These are phyloP conservation scores for Talaromyces wortmannii DNA, from an alignment of 495 filamentous ascomycete genomes.

Conservation along the genomic window DNA sequence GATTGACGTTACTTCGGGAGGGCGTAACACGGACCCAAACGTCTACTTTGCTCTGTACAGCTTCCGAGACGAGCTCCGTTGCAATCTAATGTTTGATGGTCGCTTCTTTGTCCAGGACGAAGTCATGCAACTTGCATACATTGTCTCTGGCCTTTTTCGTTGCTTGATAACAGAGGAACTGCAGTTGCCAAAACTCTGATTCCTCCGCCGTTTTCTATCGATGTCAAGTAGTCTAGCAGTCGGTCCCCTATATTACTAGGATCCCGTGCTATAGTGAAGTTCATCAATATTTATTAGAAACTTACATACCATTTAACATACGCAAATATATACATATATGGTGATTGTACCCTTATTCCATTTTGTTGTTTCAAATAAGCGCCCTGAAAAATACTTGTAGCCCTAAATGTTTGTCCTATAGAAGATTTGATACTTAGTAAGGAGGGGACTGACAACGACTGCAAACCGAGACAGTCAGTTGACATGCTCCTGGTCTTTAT, in stretches of 20 bases:
- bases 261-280: not conserved
- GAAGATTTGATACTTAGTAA: not conserved
- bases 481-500: not conserved
- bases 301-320: no score
- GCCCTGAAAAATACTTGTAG: not conserved
- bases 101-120: not conserved
- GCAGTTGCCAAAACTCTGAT: not conserved
- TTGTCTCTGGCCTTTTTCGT: not conserved
- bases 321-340: not conserved
- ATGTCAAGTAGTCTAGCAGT: not conserved
- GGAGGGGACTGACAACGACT: not conserved
- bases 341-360: not conserved
- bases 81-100: not conserved
- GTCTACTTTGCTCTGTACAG: not conserved
- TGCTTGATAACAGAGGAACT: not conserved
- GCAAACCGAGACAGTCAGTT: not conserved
- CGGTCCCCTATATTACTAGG: not conserved
- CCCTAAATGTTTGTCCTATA: not conserved
- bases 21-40: not conserved
- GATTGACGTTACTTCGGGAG: not conserved
- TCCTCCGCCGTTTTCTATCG: not conserved
- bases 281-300: not conserved
- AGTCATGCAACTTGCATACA: not conserved
- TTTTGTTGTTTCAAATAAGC: not conserved
- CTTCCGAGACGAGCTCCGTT: not conserved